Evolutionary conservation across 371 early-diverging fungal species (phyloP).

Genomic region (Mortierella sp.): DNA sequence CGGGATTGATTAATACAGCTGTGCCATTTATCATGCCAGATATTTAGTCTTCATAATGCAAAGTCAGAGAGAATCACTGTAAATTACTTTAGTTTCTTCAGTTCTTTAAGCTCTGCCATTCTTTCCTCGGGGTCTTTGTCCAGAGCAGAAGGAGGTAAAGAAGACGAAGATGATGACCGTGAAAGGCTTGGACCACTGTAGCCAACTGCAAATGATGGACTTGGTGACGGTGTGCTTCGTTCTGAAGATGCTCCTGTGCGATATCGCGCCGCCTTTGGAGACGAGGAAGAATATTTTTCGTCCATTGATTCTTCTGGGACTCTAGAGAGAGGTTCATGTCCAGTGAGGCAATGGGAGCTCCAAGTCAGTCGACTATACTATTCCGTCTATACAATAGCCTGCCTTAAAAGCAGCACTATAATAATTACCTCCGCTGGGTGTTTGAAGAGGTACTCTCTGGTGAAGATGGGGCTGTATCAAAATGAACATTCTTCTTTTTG

Average conservation of each 20-base stretch:
- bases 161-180: not conserved
- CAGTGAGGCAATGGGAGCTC: too few species aligned
- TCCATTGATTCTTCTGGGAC: not conserved
- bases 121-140: constrained; percentile 45
- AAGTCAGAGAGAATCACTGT: not conserved
- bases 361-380: too few species aligned
- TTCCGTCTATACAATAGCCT: not conserved
- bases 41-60: too few species aligned
- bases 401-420: not conserved
- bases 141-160: not conserved
- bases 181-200: not conserved
- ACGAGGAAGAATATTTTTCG: too few species aligned
- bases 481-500: constrained; percentile 37
- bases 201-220: not conserved
- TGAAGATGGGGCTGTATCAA: constrained; percentile 1
- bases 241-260: too few species aligned
- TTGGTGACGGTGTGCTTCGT: too few species aligned
- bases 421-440: constrained; percentile 38
- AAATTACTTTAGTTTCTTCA: constrained; percentile 37
- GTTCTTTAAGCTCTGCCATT: constrained; percentile 37
- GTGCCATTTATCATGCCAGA: not conserved
- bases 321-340: not conserved
- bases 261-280: too few species aligned
- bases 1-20: not conserved
- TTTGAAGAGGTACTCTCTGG: not conserved